These are phyloP conservation scores for Xylaria sp. DNA, from an alignment of 2,329 filamentous ascomycete genomes.

Conservation along the genomic window DNA sequence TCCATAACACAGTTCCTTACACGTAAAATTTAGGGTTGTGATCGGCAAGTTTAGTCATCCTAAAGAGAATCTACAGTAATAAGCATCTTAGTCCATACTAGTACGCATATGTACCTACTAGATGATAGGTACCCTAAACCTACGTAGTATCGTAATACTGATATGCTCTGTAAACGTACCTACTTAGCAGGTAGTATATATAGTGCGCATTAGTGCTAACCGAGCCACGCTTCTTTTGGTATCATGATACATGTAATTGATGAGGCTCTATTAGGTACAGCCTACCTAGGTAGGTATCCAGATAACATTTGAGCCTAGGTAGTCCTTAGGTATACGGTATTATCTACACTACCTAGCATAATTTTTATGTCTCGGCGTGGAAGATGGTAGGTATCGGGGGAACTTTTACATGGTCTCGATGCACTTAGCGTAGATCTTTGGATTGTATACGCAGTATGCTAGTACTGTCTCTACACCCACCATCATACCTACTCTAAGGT, in stretches of 20 bases:
- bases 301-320: no score
- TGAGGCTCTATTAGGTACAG: not conserved
- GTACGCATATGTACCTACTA: no score
- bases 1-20: not conserved
- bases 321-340: no score
- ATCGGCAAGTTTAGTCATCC: conserved; percentile 4
- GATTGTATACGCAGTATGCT: no score
- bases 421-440: not conserved
- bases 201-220: conserved; percentile 3
- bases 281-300: not conserved
- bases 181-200: not conserved
- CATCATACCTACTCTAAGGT: not conserved
- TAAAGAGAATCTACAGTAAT: conserved; percentile 3
- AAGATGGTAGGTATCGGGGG: not conserved
- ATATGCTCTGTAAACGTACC: not conserved
- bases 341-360: no score
- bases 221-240: not conserved
- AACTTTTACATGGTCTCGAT: not conserved
- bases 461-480: no score
- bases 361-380: not conserved
- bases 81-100: not conserved
- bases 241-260: not conserved
- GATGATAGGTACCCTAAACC: not conserved
- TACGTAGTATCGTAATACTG: no score
- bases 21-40: not conserved